Conservation (phyloP, 257 asterid genomes). For the Solanum bulbocastanum region DNA sequence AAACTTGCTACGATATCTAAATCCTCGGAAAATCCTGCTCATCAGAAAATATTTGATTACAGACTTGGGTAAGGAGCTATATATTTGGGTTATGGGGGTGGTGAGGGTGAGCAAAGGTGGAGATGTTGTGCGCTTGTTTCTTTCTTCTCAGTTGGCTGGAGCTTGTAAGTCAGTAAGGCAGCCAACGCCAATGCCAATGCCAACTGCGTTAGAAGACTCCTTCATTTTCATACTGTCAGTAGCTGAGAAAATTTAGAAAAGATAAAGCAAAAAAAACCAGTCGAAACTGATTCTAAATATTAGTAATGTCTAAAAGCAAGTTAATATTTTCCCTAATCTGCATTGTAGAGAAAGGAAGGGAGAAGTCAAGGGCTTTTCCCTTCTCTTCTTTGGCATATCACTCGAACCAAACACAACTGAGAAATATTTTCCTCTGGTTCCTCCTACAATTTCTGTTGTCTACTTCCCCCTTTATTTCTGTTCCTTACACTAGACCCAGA, state of each 20-base stretch:
- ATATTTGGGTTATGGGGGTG: neutral
- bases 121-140: neutral
- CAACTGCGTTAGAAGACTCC: neutral
- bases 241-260: neutral
- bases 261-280: neutral
- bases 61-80: neutral
- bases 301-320: neutral
- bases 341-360: neutral
- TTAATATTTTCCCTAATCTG: neutral
- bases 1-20: neutral
- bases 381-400: neutral
- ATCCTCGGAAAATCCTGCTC: neutral
- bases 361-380: neutral
- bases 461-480: neutral
- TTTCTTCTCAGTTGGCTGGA: neutral
- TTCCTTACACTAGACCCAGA: neutral
- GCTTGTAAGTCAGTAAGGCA: neutral
- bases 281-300: neutral
- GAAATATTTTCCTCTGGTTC: neutral
- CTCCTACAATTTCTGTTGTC: no score
- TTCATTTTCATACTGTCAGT: neutral
- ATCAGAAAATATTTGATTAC: neutral
- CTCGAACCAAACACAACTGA: neutral
- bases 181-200: neutral
- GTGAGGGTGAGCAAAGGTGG: neutral